Conservation (phyloP, 1,284 basidiomycete species). For the Phlebopus sp. region DNA sequence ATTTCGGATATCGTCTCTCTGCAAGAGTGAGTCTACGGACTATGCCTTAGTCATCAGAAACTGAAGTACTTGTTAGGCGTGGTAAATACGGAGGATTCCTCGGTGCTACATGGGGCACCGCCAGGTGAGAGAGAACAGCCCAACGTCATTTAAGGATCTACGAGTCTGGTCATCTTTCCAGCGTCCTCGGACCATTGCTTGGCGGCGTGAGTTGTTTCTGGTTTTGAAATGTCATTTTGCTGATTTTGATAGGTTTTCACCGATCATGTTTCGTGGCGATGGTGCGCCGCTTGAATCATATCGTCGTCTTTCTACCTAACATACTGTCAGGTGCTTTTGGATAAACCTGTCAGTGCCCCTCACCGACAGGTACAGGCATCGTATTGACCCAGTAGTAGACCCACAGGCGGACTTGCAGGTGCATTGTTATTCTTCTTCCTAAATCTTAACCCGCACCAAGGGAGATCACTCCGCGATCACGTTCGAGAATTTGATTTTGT, state of each 20-base stretch:
- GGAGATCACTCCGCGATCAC: constrained; percentile 31
- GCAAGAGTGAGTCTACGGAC: constrained; percentile 19
- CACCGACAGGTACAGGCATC: not conserved
- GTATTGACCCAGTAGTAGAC: constrained; percentile 20
- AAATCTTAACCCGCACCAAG: constrained; percentile 33
- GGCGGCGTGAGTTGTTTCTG: constrained; percentile 26
- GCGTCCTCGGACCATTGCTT: constrained; percentile 45
- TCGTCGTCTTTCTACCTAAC: not conserved
- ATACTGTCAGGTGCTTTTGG: constrained; percentile 32
- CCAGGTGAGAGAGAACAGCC: constrained; percentile 27
- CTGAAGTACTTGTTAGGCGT: constrained; percentile 24
- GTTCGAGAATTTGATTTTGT: constrained; percentile 46
- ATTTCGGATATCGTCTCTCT: constrained; percentile 40
- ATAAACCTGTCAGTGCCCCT: constrained; percentile 32
- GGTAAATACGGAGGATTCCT: constrained; percentile 40
- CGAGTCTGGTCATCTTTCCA: constrained; percentile 9
- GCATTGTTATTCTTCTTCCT: constrained; percentile 32
- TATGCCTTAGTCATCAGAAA: constrained; percentile 6
- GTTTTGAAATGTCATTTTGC: not conserved
- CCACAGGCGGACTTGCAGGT: constrained; percentile 44
- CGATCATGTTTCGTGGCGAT: constrained; percentile 37
- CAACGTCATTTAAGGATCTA: not conserved
- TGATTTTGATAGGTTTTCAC: constrained; percentile 38
- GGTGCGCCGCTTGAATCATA: constrained; percentile 20
- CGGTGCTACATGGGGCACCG: constrained; percentile 46